These are phyloP conservation scores for Casuarina equisetifolia DNA, from an alignment of 306 rosid species.

Conservation along the genomic window DNA sequence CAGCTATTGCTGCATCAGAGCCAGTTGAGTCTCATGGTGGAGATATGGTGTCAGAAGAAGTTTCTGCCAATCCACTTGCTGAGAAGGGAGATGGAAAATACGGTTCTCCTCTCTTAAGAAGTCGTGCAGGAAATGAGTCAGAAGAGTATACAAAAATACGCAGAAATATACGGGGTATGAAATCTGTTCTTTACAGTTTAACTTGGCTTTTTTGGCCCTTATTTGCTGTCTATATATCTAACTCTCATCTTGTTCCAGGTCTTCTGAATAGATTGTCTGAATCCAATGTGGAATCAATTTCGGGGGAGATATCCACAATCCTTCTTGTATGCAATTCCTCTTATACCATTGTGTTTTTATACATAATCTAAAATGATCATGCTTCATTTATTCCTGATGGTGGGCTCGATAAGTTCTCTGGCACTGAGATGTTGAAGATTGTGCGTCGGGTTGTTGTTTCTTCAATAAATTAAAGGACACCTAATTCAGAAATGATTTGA, in stretches of 20 bases:
- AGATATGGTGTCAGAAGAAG: conserved; percentile 25
- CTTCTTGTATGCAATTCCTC: conserved; percentile 41
- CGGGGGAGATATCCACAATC: conserved; percentile 59
- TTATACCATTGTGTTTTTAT: background rate
- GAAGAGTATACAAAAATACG: conserved; percentile 73
- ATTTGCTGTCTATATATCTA: background rate
- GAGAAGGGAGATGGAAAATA: conserved; percentile 50
- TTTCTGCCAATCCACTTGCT: conserved; percentile 33
- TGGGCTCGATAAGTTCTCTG: background rate
- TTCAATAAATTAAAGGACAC: background rate
- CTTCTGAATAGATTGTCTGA: conserved; percentile 70
- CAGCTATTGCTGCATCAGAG: conserved; percentile 8
- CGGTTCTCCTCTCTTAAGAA: conserved; percentile 72
- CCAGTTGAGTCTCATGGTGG: conserved; percentile 22
- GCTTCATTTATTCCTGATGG: background rate
- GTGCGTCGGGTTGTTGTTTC: background rate
- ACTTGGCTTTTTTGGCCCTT: conserved; percentile 11
- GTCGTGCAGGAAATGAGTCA: conserved; percentile 60
- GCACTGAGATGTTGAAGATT: background rate
- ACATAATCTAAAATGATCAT: background rate
- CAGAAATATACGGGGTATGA: conserved; percentile 53
- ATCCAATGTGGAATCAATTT: conserved; percentile 70
- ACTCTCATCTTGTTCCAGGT: conserved; percentile 42
- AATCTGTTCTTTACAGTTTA: conserved; percentile 20
- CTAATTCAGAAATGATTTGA: background rate